Evolutionary conservation across 352 stramenopile species (phyloP).

Genomic region (Phytophthora chlamydospora): DNA sequence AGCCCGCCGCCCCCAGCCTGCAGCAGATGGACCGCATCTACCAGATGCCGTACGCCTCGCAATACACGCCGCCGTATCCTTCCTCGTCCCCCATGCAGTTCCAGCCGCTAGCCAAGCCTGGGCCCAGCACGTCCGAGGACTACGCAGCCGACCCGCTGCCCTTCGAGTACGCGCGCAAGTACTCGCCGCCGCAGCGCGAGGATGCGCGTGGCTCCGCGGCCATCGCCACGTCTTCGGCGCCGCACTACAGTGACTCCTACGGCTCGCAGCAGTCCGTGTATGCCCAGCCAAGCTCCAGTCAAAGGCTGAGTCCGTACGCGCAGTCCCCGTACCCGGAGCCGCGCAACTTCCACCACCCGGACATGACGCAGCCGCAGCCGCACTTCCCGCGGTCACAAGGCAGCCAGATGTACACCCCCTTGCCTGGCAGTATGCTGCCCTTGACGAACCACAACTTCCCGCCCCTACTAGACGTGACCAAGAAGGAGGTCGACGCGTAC

Average conservation of each 20-base stretch:
- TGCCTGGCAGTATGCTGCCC: conserved; percentile 34
- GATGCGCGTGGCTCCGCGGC: conserved; percentile 8
- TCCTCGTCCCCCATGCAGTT: conserved; percentile 28
- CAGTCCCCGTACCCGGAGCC: conserved; percentile 34
- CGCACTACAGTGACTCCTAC: conserved; percentile 46
- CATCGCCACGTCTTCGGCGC: conserved; percentile 19
- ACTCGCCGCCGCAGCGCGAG: conserved; percentile 33
- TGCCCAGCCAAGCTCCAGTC: conserved; percentile 14
- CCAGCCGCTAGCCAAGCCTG: conserved; percentile 27
- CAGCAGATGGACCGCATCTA: conserved; percentile 37
- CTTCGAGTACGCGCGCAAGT: conserved; percentile 77
- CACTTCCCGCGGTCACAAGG: conserved; percentile 43
- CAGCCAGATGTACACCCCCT: conserved; percentile 35
- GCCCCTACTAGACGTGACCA: conserved; percentile 55
- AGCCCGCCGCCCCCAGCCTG: conserved; percentile 6
- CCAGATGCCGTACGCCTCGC: conserved; percentile 34
- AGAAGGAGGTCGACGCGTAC: conserved; percentile 48
- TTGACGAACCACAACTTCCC: conserved; percentile 61
- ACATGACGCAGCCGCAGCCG: conserved; percentile 33
- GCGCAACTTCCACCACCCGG: conserved; percentile 25
- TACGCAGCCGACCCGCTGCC: conserved; percentile 79
- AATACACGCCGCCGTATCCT: conserved; percentile 29
- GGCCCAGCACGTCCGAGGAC: conserved; percentile 51
- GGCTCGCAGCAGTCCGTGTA: conserved; percentile 38
- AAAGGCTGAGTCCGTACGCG: conserved; percentile 29